Evolutionary conservation across 2,329 filamentous ascomycete species (phyloP), one percentile per base, ranked within the genome.

Genomic region (Aspergillus aculeatinus): DNA sequence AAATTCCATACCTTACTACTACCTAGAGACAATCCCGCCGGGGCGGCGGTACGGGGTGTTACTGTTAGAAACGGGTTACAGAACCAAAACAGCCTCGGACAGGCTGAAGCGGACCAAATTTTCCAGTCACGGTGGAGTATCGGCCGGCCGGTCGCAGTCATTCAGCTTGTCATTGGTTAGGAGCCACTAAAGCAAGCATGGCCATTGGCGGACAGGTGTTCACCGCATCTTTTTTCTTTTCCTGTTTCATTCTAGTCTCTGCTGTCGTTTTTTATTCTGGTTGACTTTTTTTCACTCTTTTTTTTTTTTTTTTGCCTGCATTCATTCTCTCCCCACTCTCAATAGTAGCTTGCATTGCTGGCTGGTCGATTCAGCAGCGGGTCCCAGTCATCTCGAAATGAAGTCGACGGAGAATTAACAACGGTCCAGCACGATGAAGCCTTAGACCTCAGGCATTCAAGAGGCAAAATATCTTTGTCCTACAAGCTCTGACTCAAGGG

Each of bases 161-260:
- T 12, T 5, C 19, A 23, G 35, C 7, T 11, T 11, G 31, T 70
- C 62, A 72, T 72, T 73, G 71, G 68, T 25, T 55, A 57, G 25
- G 23, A 53, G 54, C 55, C 51, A 56, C 60, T 57, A 60, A 59
- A 63, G 55, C 29, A 47, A 58, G 12, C 27, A 52, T 53, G 49
- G 31, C 60, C 52, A 73, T 74, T 74, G 65, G 72, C 52, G 62
- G 64, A 59, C 55, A 33, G 33, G 48, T 58, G 63, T 65, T 75
- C 71, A 75, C 72, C 72, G 72, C 72, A 71, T 72, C 63, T 73
- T 74, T 61, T 60, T 51, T 55, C 59, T 56, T 58, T 55, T 51
- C 19, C 39, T 44, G 5, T 44, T 44, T 19, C n/a, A 19, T 44
- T 19, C 39, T 44, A 44, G 39, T 59, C 62, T 57, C 54, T 49